A percentile compares a stretch with the other conserved stretches of the same genome.
Conservation (phyloP, 1,284 basidiomycete species). For the Fomitopsis pinicola region DNA sequence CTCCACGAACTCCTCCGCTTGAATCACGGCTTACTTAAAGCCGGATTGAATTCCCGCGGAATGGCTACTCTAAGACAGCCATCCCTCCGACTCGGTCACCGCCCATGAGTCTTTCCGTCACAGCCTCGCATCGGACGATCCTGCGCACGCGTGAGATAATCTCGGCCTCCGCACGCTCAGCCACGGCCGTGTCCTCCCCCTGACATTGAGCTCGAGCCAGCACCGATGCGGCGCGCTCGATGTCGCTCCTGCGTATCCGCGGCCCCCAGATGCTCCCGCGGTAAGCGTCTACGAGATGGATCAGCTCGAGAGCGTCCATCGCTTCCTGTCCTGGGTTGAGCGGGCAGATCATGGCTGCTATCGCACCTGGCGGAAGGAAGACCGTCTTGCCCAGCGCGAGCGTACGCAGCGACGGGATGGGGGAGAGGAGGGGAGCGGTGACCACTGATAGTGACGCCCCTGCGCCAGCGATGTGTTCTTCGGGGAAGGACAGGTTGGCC, state of each 20-base stretch:
- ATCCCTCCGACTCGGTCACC: constrained; percentile 44
- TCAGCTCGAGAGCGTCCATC: constrained; percentile 22
- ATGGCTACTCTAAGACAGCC: neutral
- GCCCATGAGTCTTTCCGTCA: constrained; percentile 50
- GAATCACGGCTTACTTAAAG: no score
- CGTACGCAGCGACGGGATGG: constrained; percentile 35
- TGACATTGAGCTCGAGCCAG: constrained; percentile 5
- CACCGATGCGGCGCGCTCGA: constrained; percentile 30
- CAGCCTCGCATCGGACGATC: constrained; percentile 46
- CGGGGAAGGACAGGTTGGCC: constrained; percentile 39
- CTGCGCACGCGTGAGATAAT: constrained; percentile 30
- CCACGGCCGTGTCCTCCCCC: constrained; percentile 4
- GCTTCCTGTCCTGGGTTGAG: constrained; percentile 17
- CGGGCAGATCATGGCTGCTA: constrained; percentile 35
- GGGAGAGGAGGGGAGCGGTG: constrained; percentile 27
- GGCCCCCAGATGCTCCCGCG: constrained; percentile 54
- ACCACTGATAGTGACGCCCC: constrained; percentile 10
- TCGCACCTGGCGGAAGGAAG: constrained; percentile 35
- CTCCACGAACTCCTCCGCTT: no score
- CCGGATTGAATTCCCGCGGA: no score
- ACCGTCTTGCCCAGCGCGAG: constrained; percentile 47
- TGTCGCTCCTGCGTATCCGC: constrained; percentile 35
- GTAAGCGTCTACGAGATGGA: constrained; percentile 52
- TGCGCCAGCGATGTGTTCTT: constrained; percentile 15
- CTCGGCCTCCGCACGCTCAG: constrained; percentile 2